These are phyloP conservation scores for Apodospora peruviana DNA, from an alignment of 495 filamentous ascomycete species.

Conservation along the genomic window DNA sequence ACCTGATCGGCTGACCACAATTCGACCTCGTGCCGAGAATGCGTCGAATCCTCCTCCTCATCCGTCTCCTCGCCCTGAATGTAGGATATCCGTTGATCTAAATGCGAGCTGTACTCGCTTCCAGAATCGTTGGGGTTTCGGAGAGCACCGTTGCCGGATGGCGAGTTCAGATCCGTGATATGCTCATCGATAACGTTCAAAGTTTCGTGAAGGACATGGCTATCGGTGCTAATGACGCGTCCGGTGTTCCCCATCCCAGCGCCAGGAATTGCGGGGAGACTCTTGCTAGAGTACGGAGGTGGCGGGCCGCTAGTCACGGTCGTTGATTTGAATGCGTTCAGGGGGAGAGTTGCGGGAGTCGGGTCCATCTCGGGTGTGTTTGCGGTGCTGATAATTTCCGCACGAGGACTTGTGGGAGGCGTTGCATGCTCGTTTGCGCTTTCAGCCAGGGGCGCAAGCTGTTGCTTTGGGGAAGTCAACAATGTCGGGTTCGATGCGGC, in stretches of 20 bases:
- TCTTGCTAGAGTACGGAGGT: slow-evolving; percentile 12
- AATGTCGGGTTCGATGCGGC: slow-evolving; percentile 15
- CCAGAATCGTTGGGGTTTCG: slow-evolving; percentile 72
- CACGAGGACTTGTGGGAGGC: slow-evolving; percentile 18
- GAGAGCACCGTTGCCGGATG: slow-evolving; percentile 43
- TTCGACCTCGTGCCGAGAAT: slow-evolving; percentile 60
- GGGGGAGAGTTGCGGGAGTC: slow-evolving; percentile 30
- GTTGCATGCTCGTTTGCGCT: slow-evolving; percentile 19
- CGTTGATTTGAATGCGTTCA: slow-evolving; percentile 31
- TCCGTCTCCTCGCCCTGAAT: slow-evolving; percentile 86
- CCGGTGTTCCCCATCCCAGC: slow-evolving; percentile 14
- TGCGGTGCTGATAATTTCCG: slow-evolving; percentile 35
- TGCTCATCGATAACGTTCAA: slow-evolving; percentile 97
- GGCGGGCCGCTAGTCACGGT: slow-evolving; percentile 10
- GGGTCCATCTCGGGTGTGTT: slow-evolving; percentile 30
- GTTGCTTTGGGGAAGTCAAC: slow-evolving; percentile 19
- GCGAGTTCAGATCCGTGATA: slow-evolving; percentile 85
- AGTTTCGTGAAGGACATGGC: slow-evolving; percentile 93
- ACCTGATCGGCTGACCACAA: slow-evolving; percentile 74
- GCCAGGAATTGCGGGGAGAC: slow-evolving; percentile 12
- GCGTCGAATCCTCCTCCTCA: slow-evolving; percentile 53
- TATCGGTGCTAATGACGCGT: slow-evolving; percentile 43
- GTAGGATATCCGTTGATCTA: slow-evolving; percentile 75
- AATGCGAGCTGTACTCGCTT: slow-evolving; percentile 80
- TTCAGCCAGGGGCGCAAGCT: slow-evolving; percentile 28